phyloP scores from a whole-genome alignment of 495 filamentous ascomycete genomes.

The Monascus purpureus region DNA sequence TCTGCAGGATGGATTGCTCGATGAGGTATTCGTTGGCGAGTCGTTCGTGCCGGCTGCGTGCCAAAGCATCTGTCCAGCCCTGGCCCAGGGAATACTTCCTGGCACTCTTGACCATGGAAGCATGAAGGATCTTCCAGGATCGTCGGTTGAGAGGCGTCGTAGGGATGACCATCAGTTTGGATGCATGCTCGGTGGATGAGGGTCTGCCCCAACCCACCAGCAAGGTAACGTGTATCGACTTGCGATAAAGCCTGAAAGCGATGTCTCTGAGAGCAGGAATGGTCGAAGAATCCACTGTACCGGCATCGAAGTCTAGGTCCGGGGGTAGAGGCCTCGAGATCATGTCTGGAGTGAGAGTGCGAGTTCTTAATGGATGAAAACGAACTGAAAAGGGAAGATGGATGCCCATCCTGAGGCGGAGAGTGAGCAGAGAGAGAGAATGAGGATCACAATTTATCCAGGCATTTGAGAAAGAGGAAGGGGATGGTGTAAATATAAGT shows the following conservation, averaged over 20 bases:
- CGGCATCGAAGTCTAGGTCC: slow-evolving; percentile 28
- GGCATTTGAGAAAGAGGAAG: no score
- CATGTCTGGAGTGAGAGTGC: slow-evolving; percentile 27
- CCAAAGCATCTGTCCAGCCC: slow-evolving; percentile 29
- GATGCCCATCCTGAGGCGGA: no score
- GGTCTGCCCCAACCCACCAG: slow-evolving; percentile 34
- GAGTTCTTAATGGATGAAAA: slow-evolving; percentile 22
- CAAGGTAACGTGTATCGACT: slow-evolving; percentile 32
- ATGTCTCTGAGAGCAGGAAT: slow-evolving; percentile 36
- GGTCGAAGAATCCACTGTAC: slow-evolving; percentile 24
- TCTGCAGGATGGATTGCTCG: slow-evolving; percentile 50
- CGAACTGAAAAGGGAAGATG: no score
- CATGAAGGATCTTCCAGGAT: slow-evolving; percentile 24
- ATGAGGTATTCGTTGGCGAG: slow-evolving; percentile 39
- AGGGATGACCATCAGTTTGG: slow-evolving; percentile 33
- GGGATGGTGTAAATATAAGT: no score
- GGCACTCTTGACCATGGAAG: slow-evolving; percentile 26
- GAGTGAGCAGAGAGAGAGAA: no score
- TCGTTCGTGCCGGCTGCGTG: slow-evolving; percentile 23
- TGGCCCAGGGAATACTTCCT: slow-evolving; percentile 29
- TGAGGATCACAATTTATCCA: no score
- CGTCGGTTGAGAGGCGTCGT: slow-evolving; percentile 22
- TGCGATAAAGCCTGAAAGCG: slow-evolving; percentile 31
- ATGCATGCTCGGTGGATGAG: slow-evolving; percentile 25
- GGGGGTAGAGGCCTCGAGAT: slow-evolving; percentile 32